Evolutionary conservation across 352 stramenopile species (phyloP).

Genomic region (Pythium volutum): DNA sequence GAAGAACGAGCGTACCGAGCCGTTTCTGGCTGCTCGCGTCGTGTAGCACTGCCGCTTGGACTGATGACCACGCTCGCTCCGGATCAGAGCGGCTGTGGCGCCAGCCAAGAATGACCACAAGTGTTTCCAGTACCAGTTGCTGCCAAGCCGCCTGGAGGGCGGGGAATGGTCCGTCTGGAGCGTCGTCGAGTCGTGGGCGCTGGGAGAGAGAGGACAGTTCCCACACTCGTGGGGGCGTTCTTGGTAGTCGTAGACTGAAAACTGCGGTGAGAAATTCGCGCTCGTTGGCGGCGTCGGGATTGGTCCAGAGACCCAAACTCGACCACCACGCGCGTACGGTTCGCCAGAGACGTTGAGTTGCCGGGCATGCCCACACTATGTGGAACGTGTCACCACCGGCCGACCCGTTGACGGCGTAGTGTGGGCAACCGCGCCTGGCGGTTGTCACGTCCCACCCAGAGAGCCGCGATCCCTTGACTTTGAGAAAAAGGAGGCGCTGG

Average conservation of each 20-base stretch:
- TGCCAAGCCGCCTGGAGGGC: conserved; percentile 3
- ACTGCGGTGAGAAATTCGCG: conserved; percentile 1
- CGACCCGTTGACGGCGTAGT: background rate
- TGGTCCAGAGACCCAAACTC: background rate
- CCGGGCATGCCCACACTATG: conserved; percentile 10
- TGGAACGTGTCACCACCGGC: background rate
- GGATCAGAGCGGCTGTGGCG: background rate
- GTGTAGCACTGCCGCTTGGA: background rate
- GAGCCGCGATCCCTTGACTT: background rate
- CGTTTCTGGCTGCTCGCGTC: background rate
- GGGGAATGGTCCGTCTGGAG: conserved; percentile 2
- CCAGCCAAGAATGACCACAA: conserved; percentile 2
- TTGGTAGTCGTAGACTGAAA: conserved; percentile 2
- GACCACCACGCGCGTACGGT: background rate
- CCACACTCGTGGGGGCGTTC: background rate
- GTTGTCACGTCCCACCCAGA: background rate
- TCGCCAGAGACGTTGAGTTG: background rate
- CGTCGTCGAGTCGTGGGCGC: background rate
- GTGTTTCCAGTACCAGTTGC: conserved; percentile 1
- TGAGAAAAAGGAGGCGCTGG: background rate
- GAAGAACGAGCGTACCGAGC: background rate
- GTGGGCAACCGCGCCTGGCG: conserved; percentile 5
- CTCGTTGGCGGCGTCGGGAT: background rate
- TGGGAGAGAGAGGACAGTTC: conserved; percentile 2
- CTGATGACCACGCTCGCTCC: background rate